Evolutionary conservation across 495 filamentous ascomycete genomes (phyloP).

Genomic region (Halenospora varia): DNA sequence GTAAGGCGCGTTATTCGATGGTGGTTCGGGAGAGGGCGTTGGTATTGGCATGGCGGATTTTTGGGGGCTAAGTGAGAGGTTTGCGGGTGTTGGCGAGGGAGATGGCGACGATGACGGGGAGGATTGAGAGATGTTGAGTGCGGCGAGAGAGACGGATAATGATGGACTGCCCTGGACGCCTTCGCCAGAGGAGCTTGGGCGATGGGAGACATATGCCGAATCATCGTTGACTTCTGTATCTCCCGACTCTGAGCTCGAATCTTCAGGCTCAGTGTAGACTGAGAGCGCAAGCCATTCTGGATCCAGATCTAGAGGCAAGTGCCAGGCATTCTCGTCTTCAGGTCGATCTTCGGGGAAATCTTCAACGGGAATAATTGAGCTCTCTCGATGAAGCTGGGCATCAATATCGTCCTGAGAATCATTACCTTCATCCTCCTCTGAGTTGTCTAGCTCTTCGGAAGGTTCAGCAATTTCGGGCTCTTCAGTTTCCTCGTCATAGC

Average conservation of each 20-base stretch:
- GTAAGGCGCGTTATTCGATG: constrained; percentile 33
- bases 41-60: constrained; percentile 23
- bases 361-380: constrained; percentile 16
- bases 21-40: constrained; percentile 15
- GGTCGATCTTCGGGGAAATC: neutral
- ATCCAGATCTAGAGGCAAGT: constrained; percentile 75
- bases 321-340: constrained; percentile 41
- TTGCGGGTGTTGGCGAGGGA: constrained; percentile 3
- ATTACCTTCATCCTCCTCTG: constrained; percentile 33
- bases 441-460: neutral
- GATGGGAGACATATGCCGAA: constrained; percentile 22
- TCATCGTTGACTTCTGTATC: constrained; percentile 27
- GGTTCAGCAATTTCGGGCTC: neutral
- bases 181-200: constrained; percentile 18
- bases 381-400: constrained; percentile 58
- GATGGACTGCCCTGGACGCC: neutral
- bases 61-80: constrained; percentile 6
- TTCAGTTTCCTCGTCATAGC: constrained; percentile 9
- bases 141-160: constrained; percentile 1
- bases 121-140: constrained; percentile 19
- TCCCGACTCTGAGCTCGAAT: constrained; percentile 26
- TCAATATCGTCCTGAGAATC: constrained; percentile 63
- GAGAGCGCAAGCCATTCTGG: constrained; percentile 96
- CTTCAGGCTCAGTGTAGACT: constrained; percentile 65
- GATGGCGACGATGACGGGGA: constrained; percentile 20